These are phyloP conservation scores for Myxozyma melibiosi DNA, from an alignment of 805 yeast species.

Conservation along the genomic window DNA sequence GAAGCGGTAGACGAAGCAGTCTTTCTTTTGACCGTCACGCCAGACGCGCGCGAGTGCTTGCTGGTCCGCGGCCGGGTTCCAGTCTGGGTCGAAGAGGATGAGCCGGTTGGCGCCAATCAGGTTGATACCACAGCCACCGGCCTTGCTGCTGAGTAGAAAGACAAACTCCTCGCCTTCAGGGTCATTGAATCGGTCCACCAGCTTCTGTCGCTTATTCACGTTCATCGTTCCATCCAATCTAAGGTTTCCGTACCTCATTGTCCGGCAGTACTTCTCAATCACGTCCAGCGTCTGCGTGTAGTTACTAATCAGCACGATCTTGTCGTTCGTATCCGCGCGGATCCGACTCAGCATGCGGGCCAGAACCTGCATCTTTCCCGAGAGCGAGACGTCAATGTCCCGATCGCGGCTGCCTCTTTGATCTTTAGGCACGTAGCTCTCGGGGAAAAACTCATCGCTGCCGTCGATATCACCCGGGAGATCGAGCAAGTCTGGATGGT, in stretches of 20 bases:
- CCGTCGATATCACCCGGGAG: slow-evolving; percentile 81
- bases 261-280: slow-evolving; percentile 82
- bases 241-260: slow-evolving; percentile 68
- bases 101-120: slow-evolving; percentile 94
- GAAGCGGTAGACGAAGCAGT: slow-evolving; percentile 91
- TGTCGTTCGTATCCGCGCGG: slow-evolving; percentile 81
- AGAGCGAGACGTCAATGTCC: slow-evolving; percentile 75
- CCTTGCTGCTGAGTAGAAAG: slow-evolving; percentile 87
- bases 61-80: slow-evolving; percentile 99
- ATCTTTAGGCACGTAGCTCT: slow-evolving; percentile 60
- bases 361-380: slow-evolving; percentile 84
- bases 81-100: slow-evolving; percentile 85
- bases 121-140: slow-evolving; percentile 98
- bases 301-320: slow-evolving; percentile 91
- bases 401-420: slow-evolving; percentile 58
- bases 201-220: slow-evolving; percentile 86
- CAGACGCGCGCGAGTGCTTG: slow-evolving; percentile 97
- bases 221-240: slow-evolving; percentile 92
- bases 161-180: slow-evolving; percentile 87
- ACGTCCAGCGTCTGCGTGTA: slow-evolving; percentile 93
- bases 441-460: slow-evolving; percentile 61
- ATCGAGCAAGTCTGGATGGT: slow-evolving; percentile 84
- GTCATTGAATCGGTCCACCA: slow-evolving; percentile 88
- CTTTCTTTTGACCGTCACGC: slow-evolving; percentile 99
- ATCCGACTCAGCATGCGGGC: slow-evolving; percentile 76